Conservation (phyloP, 495 filamentous ascomycete genomes). For the Neurospora discreta region DNA sequence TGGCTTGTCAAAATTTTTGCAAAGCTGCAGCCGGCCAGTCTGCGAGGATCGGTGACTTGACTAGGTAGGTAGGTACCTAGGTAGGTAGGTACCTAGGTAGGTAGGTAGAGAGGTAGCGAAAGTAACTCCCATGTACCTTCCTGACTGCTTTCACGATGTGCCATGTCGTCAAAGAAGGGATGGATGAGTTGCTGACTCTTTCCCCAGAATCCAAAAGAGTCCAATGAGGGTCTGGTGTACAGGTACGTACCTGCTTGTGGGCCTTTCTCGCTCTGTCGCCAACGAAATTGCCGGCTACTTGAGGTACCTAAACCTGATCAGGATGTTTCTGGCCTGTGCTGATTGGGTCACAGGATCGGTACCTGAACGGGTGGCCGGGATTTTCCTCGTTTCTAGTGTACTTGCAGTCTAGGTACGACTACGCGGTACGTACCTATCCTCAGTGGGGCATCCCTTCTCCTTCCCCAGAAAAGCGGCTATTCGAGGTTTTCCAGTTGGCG, state of each 20-base stretch:
- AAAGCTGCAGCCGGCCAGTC: background rate
- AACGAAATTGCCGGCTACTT: background rate
- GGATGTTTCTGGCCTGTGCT: conserved; percentile 16
- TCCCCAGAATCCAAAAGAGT: background rate
- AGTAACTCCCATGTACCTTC: background rate
- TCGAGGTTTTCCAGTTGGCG: conserved; percentile 15
- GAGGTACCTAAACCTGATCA: conserved; percentile 19
- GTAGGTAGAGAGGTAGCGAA: background rate
- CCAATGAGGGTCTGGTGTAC: background rate
- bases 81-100: too few relatives aligned
- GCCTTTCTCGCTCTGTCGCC: background rate
- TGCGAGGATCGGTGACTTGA: background rate
- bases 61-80: background rate
- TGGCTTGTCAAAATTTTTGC: background rate
- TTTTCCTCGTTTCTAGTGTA: conserved; percentile 1
- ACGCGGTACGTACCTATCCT: background rate
- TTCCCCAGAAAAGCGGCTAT: conserved; percentile 16
- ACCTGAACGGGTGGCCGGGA: conserved; percentile 17
- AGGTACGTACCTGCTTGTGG: background rate
- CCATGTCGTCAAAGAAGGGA: background rate
- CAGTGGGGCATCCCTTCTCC: conserved; percentile 4
- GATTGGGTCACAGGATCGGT: conserved; percentile 25
- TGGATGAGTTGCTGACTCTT: background rate
- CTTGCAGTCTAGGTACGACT: conserved; percentile 1
- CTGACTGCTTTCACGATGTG: background rate